Evolutionary conservation across 192 early-diverging fungal genomes (phyloP).

Genomic region (Chytriomyces hyalinus): DNA sequence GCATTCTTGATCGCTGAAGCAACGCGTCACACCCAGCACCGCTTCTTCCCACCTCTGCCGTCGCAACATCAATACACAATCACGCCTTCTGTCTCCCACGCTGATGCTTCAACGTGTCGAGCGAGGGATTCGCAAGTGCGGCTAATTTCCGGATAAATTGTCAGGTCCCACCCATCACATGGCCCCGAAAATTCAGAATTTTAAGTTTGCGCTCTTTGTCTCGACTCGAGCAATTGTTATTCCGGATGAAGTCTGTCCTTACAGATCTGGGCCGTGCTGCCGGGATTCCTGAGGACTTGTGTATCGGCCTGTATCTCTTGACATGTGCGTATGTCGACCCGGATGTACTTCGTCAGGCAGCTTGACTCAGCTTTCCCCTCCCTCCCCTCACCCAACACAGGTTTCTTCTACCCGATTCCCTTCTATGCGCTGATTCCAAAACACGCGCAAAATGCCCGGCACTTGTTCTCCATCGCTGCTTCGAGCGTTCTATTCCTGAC

Average conservation of each 20-base stretch:
- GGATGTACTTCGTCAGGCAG: too few relatives aligned
- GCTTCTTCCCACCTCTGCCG: too few relatives aligned
- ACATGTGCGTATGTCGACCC: not conserved
- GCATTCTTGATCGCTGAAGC: too few relatives aligned
- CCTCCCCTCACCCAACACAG: not conserved
- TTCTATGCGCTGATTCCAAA: slow-evolving; percentile 21
- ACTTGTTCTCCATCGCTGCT: slow-evolving; percentile 51
- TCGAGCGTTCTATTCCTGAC: slow-evolving; percentile 39
- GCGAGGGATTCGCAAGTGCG: too few relatives aligned
- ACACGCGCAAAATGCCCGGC: slow-evolving; percentile 26
- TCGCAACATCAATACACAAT: too few relatives aligned
- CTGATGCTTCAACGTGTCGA: too few relatives aligned
- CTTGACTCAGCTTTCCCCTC: not conserved
- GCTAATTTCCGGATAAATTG: too few relatives aligned
- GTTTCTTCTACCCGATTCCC: slow-evolving; percentile 3
- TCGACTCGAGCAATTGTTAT: not conserved
- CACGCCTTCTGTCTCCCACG: too few relatives aligned
- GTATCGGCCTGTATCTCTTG: not conserved
- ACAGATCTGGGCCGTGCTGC: not conserved
- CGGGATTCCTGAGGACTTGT: not conserved
- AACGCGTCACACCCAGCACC: too few relatives aligned
- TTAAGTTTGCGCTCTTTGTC: too few relatives aligned
- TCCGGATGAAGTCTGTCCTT: not conserved
- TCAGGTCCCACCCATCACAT: too few relatives aligned
- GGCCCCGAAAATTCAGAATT: too few relatives aligned